These are phyloP conservation scores for Fremontodendron californicum DNA, from an alignment of 345 rosid genomes.

Conservation along the genomic window DNA sequence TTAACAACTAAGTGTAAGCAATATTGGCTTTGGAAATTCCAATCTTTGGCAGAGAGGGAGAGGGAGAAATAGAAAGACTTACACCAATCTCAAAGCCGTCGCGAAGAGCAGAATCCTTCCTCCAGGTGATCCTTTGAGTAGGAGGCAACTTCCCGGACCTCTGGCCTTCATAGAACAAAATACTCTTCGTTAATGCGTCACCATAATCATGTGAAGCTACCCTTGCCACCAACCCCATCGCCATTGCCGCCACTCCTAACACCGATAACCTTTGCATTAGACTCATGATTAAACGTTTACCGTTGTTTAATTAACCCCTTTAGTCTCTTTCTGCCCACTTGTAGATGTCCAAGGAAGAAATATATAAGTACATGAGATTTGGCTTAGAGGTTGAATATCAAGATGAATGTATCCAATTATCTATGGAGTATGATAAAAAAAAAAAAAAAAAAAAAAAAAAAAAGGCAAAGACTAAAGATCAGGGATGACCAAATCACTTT, in stretches of 20 bases:
- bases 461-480: not conserved
- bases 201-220: conserved; percentile 42
- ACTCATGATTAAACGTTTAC: not conserved
- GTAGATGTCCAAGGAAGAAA: not conserved
- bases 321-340: not conserved
- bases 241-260: not conserved
- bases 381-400: not conserved
- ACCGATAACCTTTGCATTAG: not conserved
- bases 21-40: too few species aligned
- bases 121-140: conserved; percentile 52
- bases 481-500: not conserved
- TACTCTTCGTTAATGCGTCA: conserved; percentile 53
- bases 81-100: conserved; percentile 48
- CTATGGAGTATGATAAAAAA: not conserved
- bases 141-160: conserved; percentile 56
- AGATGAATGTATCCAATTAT: not conserved
- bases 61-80: conserved; percentile 15
- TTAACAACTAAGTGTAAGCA: too few species aligned
- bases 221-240: not conserved
- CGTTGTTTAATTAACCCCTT: not conserved
- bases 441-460: too few species aligned
- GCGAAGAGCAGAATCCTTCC: conserved; percentile 52
- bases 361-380: not conserved
- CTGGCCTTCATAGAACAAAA: conserved; percentile 73
- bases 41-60: too few species aligned